phyloP scores from a whole-genome alignment of 2,329 filamentous ascomycete species.

The Thielaviopsis musarum region DNA sequence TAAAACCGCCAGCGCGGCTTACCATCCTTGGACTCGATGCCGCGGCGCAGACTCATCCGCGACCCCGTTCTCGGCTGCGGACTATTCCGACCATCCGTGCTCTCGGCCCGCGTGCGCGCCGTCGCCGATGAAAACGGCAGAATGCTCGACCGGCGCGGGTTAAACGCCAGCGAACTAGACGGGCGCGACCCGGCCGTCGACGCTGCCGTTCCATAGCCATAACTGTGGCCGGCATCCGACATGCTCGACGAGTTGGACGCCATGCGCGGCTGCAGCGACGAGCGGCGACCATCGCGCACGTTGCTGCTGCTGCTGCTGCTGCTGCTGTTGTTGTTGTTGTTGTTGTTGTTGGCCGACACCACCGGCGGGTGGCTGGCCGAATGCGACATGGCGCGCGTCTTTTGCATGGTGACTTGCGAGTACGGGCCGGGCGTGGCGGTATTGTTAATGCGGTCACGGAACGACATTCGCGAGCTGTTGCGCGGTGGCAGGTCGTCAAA shows the following conservation, averaged over 20 bases:
- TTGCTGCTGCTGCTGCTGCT: neutral
- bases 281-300: slow-evolving; percentile 23
- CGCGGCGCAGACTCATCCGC: slow-evolving; percentile 26
- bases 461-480: slow-evolving; percentile 30
- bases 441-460: slow-evolving; percentile 32
- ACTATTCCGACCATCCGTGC: slow-evolving; percentile 27
- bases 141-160: slow-evolving; percentile 32
- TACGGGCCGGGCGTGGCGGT: slow-evolving; percentile 30
- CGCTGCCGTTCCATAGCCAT: neutral
- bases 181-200: slow-evolving; percentile 25
- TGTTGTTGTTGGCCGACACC: neutral
- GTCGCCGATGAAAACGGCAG: slow-evolving; percentile 27
- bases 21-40: slow-evolving; percentile 22
- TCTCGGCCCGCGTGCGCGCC: slow-evolving; percentile 15
- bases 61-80: slow-evolving; percentile 31
- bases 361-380: slow-evolving; percentile 18
- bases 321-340: neutral
- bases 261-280: slow-evolving; percentile 34
- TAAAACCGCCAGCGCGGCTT: slow-evolving; percentile 35
- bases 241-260: slow-evolving; percentile 17
- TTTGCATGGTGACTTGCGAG: slow-evolving; percentile 25
- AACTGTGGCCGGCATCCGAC: slow-evolving; percentile 16
- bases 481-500: slow-evolving; percentile 30
- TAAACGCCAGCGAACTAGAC: slow-evolving; percentile 37
- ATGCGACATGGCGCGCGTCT: slow-evolving; percentile 28